phyloP scores from a whole-genome alignment of 2,329 filamentous ascomycete genomes.

The Drechslerella coelobrocha region DNA sequence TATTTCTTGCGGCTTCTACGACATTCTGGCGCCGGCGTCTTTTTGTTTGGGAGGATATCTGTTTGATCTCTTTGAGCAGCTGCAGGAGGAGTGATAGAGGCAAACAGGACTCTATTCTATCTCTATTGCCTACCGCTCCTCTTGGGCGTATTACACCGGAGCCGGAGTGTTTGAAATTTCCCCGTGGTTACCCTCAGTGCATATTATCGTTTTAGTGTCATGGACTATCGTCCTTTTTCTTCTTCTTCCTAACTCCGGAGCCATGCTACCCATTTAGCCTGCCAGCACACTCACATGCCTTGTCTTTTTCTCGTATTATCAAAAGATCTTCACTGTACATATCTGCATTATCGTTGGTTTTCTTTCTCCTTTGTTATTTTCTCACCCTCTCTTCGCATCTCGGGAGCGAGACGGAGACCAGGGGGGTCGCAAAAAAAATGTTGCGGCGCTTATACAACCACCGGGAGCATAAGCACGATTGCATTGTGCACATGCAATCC shows the following conservation, averaged over 20 bases:
- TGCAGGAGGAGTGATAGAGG: background rate
- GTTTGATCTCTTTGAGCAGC: background rate
- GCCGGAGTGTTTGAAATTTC: background rate
- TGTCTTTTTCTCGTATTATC: constrained; percentile 24
- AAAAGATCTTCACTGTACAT: constrained; percentile 44
- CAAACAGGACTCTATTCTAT: background rate
- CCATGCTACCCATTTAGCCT: constrained; percentile 26
- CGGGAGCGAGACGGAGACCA: background rate
- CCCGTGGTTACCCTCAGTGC: background rate
- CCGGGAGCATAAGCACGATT: no score
- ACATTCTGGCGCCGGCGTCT: constrained; percentile 1
- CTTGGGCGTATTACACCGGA: background rate
- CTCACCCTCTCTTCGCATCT: constrained; percentile 3
- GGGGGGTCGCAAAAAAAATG: background rate
- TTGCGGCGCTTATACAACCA: no score
- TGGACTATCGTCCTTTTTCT: no score
- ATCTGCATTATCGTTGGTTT: constrained; percentile 8
- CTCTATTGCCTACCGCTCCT: background rate
- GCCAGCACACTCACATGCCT: constrained; percentile 23
- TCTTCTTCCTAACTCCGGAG: no score
- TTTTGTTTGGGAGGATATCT: constrained; percentile 25
- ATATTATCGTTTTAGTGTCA: background rate
- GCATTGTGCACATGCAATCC: no score
- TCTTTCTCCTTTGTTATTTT: constrained; percentile 10
- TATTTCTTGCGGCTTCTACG: background rate